Evolutionary conservation across 2,329 filamentous ascomycete species (phyloP).

Genomic region (Fusarium tupiense): DNA sequence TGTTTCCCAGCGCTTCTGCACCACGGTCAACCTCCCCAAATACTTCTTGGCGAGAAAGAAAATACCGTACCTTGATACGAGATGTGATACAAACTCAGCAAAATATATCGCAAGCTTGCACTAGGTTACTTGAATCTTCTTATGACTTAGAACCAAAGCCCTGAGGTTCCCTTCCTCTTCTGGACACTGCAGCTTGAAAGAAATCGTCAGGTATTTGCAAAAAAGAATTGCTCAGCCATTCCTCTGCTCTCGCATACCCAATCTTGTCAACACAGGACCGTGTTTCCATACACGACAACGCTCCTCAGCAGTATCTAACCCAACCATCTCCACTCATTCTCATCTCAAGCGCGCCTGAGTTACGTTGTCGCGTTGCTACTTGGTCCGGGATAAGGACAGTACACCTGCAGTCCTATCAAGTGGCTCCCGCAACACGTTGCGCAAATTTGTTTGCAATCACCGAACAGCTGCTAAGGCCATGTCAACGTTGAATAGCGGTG

Average conservation of each 20-base stretch:
- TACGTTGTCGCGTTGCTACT: neutral
- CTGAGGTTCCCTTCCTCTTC: too few relatives aligned
- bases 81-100: too few relatives aligned
- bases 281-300: neutral
- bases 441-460: neutral
- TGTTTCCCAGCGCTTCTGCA: too few relatives aligned
- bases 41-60: too few relatives aligned
- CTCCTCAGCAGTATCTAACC: neutral
- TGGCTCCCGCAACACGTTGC: too few relatives aligned
- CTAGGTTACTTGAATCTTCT: too few relatives aligned
- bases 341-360: neutral
- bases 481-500: too few relatives aligned
- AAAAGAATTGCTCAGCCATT: neutral
- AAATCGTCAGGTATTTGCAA: neutral
- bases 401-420: neutral
- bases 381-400: neutral
- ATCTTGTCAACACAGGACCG: neutral
- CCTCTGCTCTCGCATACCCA: neutral
- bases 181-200: neutral
- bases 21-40: too few relatives aligned
- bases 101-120: too few relatives aligned
- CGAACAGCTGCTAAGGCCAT: neutral
- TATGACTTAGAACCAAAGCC: too few relatives aligned
- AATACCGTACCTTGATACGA: too few relatives aligned
- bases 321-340: rapidly evolving